These are phyloP conservation scores for Kickxella alabastrina DNA, from an alignment of 192 early-diverging fungal genomes.

Conservation along the genomic window DNA sequence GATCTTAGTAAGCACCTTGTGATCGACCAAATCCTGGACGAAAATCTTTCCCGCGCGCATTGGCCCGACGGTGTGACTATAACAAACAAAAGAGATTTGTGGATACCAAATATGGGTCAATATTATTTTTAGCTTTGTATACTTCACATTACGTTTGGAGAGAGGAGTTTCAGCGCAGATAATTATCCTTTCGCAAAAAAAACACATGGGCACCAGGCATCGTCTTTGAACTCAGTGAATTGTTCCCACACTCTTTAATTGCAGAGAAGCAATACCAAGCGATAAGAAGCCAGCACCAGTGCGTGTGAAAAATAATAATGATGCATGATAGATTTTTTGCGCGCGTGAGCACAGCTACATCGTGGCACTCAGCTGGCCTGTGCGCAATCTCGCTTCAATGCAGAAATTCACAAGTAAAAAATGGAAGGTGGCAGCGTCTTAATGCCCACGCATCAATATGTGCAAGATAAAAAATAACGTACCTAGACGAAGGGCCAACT, in stretches of 20 bases:
- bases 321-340: neutral
- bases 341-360: too few relatives aligned
- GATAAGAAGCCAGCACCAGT: neutral
- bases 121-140: too few relatives aligned
- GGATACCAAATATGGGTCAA: too few relatives aligned
- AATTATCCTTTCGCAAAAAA: too few relatives aligned
- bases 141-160: too few relatives aligned
- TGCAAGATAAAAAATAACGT: constrained; percentile 11
- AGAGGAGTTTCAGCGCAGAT: too few relatives aligned
- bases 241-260: constrained; percentile 1
- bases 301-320: neutral
- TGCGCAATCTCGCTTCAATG: constrained; percentile 17
- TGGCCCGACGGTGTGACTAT: constrained; percentile 87
- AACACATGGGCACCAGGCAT: neutral
- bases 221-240: neutral
- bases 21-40: constrained; percentile 75
- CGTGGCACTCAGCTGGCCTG: constrained; percentile 22
- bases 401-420: neutral
- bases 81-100: neutral
- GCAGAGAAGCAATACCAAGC: neutral
- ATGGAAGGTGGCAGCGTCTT: too few relatives aligned
- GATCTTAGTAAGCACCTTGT: constrained; percentile 62
- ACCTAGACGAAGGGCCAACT: constrained; percentile 84
- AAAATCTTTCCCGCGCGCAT: constrained; percentile 97
- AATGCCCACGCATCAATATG: too few relatives aligned